Evolutionary conservation across 345 rosid genomes (phyloP).

Genomic region (Eucalyptus tenuipes): DNA sequence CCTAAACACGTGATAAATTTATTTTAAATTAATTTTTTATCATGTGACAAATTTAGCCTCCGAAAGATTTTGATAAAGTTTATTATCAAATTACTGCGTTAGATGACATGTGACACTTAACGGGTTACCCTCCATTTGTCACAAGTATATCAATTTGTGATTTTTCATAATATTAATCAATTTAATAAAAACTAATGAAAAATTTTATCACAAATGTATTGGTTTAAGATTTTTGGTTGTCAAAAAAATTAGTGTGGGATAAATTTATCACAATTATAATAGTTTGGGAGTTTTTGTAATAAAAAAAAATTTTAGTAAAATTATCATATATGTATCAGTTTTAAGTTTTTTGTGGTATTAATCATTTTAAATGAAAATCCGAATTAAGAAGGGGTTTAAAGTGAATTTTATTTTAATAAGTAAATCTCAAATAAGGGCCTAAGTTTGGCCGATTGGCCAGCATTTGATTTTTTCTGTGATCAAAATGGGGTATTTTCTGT

Average conservation of each 20-base stretch:
- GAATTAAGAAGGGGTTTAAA: background rate
- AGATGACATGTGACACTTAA: rapidly evolving
- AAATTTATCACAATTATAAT: no score
- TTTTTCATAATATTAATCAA: no score
- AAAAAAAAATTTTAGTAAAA: no score
- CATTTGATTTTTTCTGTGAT: background rate
- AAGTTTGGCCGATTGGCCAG: rapidly evolving
- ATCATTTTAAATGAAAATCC: no score
- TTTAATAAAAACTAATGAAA: rapidly evolving
- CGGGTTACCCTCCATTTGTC: rapidly evolving
- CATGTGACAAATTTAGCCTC: no score
- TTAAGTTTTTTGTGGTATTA: no score
- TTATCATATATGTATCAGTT: no score
- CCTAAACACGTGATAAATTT: rapidly evolving
- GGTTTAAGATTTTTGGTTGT: no score
- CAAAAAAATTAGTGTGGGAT: rapidly evolving
- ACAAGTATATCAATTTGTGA: rapidly evolving
- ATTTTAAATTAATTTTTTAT: no score
- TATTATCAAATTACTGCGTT: no score
- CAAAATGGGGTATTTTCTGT: rapidly evolving
- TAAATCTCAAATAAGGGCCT: background rate
- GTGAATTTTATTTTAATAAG: background rate
- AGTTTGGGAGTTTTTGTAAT: no score
- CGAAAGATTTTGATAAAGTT: rapidly evolving
- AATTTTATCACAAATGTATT: no score